These are phyloP conservation scores for Letharia lupina DNA, from an alignment of 495 filamentous ascomycete genomes.

Conservation along the genomic window DNA sequence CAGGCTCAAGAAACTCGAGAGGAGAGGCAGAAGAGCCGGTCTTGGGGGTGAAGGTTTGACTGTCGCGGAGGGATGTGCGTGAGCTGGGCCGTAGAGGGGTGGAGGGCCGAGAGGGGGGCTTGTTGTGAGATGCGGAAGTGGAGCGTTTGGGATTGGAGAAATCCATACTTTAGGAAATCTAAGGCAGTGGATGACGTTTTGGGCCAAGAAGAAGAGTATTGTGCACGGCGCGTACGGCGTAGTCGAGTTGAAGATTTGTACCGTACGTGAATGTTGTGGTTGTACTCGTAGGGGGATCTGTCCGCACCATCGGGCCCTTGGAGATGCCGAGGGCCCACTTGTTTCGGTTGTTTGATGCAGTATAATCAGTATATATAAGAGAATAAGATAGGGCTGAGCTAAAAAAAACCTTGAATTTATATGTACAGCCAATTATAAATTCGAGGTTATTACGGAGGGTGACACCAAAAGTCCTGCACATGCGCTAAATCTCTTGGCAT, in stretches of 20 bases:
- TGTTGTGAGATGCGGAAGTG: slow-evolving; percentile 20
- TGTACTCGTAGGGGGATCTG: too few species aligned
- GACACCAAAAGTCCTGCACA: too few species aligned
- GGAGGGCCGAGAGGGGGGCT: slow-evolving; percentile 65
- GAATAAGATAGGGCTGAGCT: too few species aligned
- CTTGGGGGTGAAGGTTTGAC: slow-evolving; percentile 44
- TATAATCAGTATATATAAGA: background rate
- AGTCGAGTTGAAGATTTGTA: background rate
- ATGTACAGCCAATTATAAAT: too few species aligned
- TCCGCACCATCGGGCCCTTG: background rate
- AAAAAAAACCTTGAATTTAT: too few species aligned
- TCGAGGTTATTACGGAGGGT: too few species aligned
- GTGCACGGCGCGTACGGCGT: background rate
- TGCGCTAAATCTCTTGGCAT: too few species aligned
- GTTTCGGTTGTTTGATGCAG: background rate
- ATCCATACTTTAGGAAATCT: slow-evolving; percentile 12
- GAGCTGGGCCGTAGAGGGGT: slow-evolving; percentile 90
- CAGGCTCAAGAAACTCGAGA: slow-evolving; percentile 73
- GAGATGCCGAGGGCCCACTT: slow-evolving; percentile 2
- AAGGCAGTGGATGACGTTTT: background rate
- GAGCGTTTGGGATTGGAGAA: slow-evolving; percentile 17
- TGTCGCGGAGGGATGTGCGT: slow-evolving; percentile 73
- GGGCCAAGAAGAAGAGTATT: background rate
- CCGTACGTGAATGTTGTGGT: too few species aligned
- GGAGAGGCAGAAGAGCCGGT: slow-evolving; percentile 54